Percentiles rank a stretch among this genome's conserved stretches.
Conservation (phyloP, 768 basidiomycete species). For the Kwoniella botswanensis region DNA sequence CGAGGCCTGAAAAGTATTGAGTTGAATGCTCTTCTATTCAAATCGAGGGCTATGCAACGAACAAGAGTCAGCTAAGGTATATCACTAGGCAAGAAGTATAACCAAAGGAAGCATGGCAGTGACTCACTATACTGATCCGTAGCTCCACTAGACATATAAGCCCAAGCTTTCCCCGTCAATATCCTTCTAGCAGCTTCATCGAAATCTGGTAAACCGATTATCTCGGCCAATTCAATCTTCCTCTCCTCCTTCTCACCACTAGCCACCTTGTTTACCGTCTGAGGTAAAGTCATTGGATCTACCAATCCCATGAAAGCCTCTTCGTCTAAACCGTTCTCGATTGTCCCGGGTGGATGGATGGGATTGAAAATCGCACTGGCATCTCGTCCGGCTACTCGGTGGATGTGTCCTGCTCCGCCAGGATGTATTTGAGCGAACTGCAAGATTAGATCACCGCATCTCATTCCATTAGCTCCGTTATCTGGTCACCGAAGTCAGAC, state of each 20-base stretch:
- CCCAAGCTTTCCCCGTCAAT: constrained; percentile 56
- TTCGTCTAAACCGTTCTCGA: constrained; percentile 52
- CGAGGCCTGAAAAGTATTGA: constrained; percentile 58
- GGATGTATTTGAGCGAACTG: constrained; percentile 56
- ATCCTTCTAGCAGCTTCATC: constrained; percentile 50
- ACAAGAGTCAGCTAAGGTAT: neutral
- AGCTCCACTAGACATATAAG: constrained; percentile 56
- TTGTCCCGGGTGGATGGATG: constrained; percentile 57
- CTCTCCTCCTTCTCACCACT: constrained; percentile 40
- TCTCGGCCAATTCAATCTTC: constrained; percentile 49
- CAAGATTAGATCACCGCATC: neutral
- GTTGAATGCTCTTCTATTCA: constrained; percentile 50
- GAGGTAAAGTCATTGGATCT: constrained; percentile 50
- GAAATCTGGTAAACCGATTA: constrained; percentile 57
- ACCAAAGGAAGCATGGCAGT: no score
- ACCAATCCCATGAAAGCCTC: constrained; percentile 43
- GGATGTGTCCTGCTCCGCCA: constrained; percentile 51
- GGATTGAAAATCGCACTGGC: constrained; percentile 51
- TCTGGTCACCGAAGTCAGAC: neutral
- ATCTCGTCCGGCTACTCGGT: constrained; percentile 53
- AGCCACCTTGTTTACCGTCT: constrained; percentile 25
- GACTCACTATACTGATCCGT: constrained; percentile 56
- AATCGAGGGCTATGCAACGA: constrained; percentile 37
- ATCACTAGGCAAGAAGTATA: neutral
- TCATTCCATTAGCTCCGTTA: neutral